A percentile compares a stretch with the other conserved stretches of the same genome.
Evolutionary conservation across 257 asterid genomes (phyloP).

Genomic region (Anisodus tanguticus): DNA sequence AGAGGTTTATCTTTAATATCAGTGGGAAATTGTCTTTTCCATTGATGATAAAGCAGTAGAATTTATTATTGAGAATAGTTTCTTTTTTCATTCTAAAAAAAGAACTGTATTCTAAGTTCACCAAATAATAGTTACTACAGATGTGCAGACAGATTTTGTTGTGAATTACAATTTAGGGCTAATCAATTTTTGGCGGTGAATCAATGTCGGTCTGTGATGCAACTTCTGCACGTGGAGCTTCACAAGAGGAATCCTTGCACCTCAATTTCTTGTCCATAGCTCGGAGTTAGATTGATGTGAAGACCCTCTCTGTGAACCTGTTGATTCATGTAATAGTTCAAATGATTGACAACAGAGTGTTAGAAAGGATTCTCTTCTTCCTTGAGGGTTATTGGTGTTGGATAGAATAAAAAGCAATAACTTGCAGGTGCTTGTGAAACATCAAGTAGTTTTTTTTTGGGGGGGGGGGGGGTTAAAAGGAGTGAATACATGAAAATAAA

Average conservation of each 20-base stretch:
- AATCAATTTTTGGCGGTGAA: neutral
- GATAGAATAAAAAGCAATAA: neutral
- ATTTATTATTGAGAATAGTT: neutral
- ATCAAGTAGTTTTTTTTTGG: neutral
- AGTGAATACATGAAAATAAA: neutral
- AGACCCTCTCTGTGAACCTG: neutral
- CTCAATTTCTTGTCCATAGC: slow-evolving; percentile 19
- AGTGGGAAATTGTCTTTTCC: neutral
- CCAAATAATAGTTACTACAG: no score
- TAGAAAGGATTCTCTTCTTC: slow-evolving; percentile 9
- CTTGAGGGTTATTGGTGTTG: neutral
- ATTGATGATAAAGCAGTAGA: neutral
- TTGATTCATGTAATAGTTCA: slow-evolving; percentile 18
- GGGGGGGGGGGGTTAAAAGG: neutral
- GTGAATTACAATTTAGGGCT: neutral
- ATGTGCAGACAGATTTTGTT: neutral
- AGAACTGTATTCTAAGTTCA: neutral
- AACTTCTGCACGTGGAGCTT: neutral
- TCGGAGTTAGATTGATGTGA: slow-evolving; percentile 8
- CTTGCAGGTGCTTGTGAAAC: neutral
- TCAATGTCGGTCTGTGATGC: neutral
- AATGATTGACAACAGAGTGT: neutral
- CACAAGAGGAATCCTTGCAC: neutral
- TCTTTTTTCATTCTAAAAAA: slow-evolving; percentile 5
- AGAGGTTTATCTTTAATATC: neutral